phyloP scores from a whole-genome alignment of 1,284 basidiomycete genomes.

The Mycena sp. region DNA sequence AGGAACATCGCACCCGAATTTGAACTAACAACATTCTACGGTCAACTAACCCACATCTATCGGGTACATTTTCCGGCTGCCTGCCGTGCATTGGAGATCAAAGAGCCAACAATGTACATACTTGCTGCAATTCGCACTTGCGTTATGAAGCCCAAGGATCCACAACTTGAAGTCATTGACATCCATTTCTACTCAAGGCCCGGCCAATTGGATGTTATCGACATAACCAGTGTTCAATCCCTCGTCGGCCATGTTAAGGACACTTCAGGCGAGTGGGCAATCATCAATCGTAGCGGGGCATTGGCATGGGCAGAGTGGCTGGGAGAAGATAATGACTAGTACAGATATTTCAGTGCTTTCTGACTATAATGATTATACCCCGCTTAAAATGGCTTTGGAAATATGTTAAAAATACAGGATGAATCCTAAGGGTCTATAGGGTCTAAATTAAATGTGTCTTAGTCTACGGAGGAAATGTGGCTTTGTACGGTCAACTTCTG shows the following conservation, averaged over 20 bases:
- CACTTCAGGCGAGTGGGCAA: neutral
- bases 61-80: slow-evolving; percentile 11
- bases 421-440: too few species aligned
- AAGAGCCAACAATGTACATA: neutral
- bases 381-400: too few species aligned
- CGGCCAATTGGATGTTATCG: slow-evolving; percentile 13
- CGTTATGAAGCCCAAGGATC: neutral
- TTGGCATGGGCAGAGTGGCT: too few species aligned
- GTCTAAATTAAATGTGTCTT: too few species aligned
- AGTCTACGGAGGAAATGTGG: too few species aligned
- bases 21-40: slow-evolving; percentile 29
- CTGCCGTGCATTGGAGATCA: neutral
- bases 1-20: slow-evolving; percentile 15
- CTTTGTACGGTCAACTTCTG: too few species aligned
- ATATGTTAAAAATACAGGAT: too few species aligned
- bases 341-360: too few species aligned
- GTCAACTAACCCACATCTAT: slow-evolving; percentile 16
- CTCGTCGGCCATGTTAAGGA: slow-evolving; percentile 10
- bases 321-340: too few species aligned
- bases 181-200: slow-evolving; percentile 5
- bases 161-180: slow-evolving; percentile 2
- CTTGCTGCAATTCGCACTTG: slow-evolving; percentile 15
- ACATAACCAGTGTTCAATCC: slow-evolving; percentile 13
- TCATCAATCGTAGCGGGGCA: too few species aligned
- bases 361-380: too few species aligned